Conservation (phyloP, 2,329 filamentous ascomycete species). For the Calcarisporium arbuscula region DNA sequence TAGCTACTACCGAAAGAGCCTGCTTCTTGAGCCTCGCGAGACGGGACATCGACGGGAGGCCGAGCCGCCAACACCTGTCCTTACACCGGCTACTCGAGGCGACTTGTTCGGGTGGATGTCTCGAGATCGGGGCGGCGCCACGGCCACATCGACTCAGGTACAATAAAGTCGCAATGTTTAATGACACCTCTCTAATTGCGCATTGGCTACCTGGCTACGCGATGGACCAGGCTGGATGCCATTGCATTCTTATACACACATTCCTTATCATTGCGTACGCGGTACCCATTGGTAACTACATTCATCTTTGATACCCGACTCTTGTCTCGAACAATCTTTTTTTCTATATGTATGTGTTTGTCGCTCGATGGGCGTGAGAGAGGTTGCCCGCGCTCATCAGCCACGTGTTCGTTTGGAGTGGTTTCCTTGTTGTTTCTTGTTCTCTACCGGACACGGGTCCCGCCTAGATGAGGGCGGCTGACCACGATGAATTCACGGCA, state of each 20-base stretch:
- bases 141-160: conserved; percentile 15
- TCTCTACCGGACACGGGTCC: too few relatives aligned
- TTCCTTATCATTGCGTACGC: conserved; percentile 18
- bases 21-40: conserved; percentile 74
- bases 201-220: conserved; percentile 4
- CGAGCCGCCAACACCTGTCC: conserved; percentile 25
- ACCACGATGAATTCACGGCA: too few relatives aligned
- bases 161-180: neutral
- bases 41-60: conserved; percentile 23
- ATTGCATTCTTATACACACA: neutral
- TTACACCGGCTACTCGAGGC: conserved; percentile 22
- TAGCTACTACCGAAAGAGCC: conserved; percentile 71
- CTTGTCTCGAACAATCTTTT: conserved; percentile 16
- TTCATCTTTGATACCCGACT: conserved; percentile 34
- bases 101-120: conserved; percentile 48
- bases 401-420: too few relatives aligned
- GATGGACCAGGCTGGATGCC: neutral
- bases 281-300: conserved; percentile 23
- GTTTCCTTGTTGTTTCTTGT: too few relatives aligned
- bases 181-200: conserved; percentile 1
- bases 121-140: conserved; percentile 34
- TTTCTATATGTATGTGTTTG: conserved; percentile 17
- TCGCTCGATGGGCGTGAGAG: too few relatives aligned
- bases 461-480: too few relatives aligned
- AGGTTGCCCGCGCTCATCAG: too few relatives aligned